A percentile compares a stretch with the other conserved stretches of the same genome.
Conservation (phyloP, 306 rosid species). For the Ormosia semicastrata region DNA sequence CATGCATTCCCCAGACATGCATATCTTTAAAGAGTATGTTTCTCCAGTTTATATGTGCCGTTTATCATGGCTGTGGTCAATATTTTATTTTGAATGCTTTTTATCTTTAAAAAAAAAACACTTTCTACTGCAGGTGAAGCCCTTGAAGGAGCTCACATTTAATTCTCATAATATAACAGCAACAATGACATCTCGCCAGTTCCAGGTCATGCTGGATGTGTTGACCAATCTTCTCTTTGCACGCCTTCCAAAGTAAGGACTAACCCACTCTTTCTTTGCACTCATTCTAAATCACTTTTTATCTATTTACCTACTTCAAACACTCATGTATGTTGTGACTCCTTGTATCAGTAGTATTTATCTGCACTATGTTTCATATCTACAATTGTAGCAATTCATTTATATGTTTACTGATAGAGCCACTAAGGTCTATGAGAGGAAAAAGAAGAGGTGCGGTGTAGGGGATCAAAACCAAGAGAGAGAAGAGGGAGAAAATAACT, state of each 20-base stretch:
- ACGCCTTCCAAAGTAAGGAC: conserved; percentile 85
- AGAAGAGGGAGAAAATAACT: too few relatives aligned
- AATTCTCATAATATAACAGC: conserved; percentile 86
- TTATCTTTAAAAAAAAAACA: neutral
- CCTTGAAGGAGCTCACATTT: conserved; percentile 88
- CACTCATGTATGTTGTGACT: neutral
- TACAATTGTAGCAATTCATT: neutral
- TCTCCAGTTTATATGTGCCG: conserved; percentile 16
- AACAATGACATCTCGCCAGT: conserved; percentile 98
- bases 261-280: conserved; percentile 9
- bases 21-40: conserved; percentile 6
- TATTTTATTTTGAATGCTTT: neutral
- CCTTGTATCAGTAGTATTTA: neutral
- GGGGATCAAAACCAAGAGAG: too few relatives aligned
- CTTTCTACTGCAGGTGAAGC: conserved; percentile 80
- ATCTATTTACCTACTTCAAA: conserved; percentile 6
- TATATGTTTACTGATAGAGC: too few relatives aligned
- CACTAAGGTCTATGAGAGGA: too few relatives aligned
- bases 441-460: too few relatives aligned
- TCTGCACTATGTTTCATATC: conserved; percentile 18
- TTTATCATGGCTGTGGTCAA: conserved; percentile 21
- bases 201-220: conserved; percentile 95
- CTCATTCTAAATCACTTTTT: neutral
- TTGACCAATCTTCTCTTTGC: conserved; percentile 94
- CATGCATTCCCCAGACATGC: neutral